Percentiles rank a stretch among this genome's conserved stretches.
Evolutionary conservation across 2,329 filamentous ascomycete species (phyloP).

Genomic region (Zymoseptoria brevis): DNA sequence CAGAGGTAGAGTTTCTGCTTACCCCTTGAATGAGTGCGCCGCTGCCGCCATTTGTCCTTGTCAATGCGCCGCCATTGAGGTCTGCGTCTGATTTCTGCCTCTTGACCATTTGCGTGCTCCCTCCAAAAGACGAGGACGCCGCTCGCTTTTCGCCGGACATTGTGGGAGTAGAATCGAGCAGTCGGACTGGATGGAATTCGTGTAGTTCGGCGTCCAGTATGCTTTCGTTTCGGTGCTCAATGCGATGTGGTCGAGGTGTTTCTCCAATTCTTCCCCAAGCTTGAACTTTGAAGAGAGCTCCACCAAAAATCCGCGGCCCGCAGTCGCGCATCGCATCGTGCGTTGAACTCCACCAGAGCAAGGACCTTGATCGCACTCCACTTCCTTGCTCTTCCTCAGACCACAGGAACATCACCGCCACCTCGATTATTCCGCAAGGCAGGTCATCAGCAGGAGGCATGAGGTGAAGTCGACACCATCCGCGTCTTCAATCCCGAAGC

Average conservation of each 20-base stretch:
- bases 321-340: background rate
- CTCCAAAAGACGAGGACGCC: conserved; percentile 68
- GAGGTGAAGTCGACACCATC: conserved; percentile 16
- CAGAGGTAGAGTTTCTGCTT: conserved; percentile 39
- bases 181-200: background rate
- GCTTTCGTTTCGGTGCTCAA: background rate
- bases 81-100: conserved; percentile 66
- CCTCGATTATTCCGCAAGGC: background rate
- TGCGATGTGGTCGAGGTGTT: background rate
- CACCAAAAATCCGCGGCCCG: background rate
- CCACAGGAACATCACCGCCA: background rate
- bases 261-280: background rate
- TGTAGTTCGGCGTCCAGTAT: background rate
- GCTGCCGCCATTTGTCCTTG: conserved; percentile 50
- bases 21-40: conserved; percentile 60
- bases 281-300: background rate
- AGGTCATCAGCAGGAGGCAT: conserved; percentile 11
- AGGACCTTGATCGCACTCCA: background rate
- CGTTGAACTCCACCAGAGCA: background rate
- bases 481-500: conserved; percentile 16
- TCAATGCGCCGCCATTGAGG: conserved; percentile 47
- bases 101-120: conserved; percentile 76
- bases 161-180: conserved; percentile 13
- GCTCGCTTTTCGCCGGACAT: conserved; percentile 93
- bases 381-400: background rate